Evolutionary conservation across 164 flowering plant genomes (phyloP).

Genomic region (Vitis rupestris): DNA sequence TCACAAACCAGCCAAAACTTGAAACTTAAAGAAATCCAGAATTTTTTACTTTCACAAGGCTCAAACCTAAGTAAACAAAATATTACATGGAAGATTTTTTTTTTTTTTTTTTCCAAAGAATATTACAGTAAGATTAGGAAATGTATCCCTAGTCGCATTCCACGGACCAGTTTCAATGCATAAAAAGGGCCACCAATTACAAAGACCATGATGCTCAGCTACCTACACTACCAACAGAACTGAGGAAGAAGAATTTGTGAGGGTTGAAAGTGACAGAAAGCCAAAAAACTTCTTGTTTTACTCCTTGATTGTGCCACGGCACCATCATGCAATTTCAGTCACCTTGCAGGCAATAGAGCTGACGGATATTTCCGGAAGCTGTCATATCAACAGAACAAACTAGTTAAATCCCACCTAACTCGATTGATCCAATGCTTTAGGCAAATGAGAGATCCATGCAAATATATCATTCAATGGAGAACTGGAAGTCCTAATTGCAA

Average conservation of each 20-base stretch:
- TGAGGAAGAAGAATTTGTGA: not conserved
- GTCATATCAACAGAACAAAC: conserved; percentile 21
- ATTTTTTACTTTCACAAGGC: conserved; percentile 13
- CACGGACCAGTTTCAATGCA: conserved; percentile 21
- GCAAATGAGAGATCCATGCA: too few relatives aligned
- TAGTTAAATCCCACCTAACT: not conserved
- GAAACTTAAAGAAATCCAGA: not conserved
- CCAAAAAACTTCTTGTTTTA: conserved; percentile 21
- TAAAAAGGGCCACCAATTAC: conserved; percentile 5
- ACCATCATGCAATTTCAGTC: conserved; percentile 35
- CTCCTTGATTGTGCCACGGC: conserved; percentile 5
- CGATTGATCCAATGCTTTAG: too few relatives aligned
- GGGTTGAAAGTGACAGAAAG: conserved; percentile 8
- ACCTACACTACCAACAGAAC: conserved; percentile 9
- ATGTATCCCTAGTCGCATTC: conserved; percentile 7
- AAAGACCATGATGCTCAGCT: conserved; percentile 11
- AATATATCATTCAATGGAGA: too few relatives aligned
- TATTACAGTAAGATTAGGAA: conserved; percentile 22
- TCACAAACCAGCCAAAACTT: too few relatives aligned
- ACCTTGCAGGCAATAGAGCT: conserved; percentile 87
- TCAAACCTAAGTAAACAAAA: conserved; percentile 16
- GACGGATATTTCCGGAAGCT: conserved; percentile 96
- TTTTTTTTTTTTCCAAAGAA: not conserved
- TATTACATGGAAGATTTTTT: conserved; percentile 12
- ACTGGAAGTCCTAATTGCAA: too few relatives aligned